These are phyloP conservation scores for Xylaria multiplex DNA, from an alignment of 2,329 filamentous ascomycete genomes.

Conservation along the genomic window DNA sequence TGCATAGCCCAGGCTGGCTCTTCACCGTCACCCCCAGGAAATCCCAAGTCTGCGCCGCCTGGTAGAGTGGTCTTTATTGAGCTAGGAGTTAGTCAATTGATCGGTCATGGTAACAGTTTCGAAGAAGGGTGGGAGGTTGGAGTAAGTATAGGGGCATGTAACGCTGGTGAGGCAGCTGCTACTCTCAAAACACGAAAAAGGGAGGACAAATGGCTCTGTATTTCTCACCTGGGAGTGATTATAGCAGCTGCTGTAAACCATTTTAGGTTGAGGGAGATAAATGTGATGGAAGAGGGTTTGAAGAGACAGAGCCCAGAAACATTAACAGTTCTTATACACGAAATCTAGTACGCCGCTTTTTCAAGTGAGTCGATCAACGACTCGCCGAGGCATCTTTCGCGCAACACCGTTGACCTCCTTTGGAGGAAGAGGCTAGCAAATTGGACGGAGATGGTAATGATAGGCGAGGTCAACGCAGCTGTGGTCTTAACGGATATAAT, in stretches of 20 bases:
- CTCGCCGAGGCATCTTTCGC: not conserved
- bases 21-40: not conserved
- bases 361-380: not conserved
- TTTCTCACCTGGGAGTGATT: not conserved
- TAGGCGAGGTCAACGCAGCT: not conserved
- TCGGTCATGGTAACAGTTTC: not conserved
- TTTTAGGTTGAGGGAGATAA: not conserved
- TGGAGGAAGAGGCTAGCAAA: not conserved
- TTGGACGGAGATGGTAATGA: too few species aligned
- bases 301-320: not conserved
- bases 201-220: not conserved
- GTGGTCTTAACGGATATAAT: not conserved
- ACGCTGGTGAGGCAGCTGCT: not conserved
- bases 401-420: not conserved
- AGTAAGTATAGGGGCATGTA: not conserved
- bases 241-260: not conserved
- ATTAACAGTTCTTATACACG: not conserved
- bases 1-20: constrained; percentile 11
- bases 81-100: constrained; percentile 3
- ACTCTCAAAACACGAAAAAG: not conserved
- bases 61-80: constrained; percentile 1
- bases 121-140: not conserved
- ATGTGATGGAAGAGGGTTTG: not conserved
- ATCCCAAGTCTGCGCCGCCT: not conserved
- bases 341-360: not conserved